Evolutionary conservation across 2,329 filamentous ascomycete species (phyloP), one percentile per base, ranked within the genome.

Genomic region (Coccinonectria pachysandricola): DNA sequence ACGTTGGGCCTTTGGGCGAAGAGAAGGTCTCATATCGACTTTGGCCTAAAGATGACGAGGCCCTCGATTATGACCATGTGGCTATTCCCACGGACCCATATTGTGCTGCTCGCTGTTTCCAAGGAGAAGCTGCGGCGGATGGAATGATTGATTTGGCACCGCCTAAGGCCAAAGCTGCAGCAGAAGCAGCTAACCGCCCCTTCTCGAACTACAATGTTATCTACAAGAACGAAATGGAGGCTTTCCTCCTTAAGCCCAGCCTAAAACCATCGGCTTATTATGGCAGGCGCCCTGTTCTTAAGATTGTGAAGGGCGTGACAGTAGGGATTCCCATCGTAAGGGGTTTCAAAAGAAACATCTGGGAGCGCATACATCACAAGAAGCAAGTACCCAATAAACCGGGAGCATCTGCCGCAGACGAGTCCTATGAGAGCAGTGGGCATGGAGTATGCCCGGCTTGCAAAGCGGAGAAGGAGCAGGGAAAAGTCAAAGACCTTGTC

Each of bases 271-370:
- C 88, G 0, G 74, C 74, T 11, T 87, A 92, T 40, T 86, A 92
- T 44, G 80, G 82, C 8, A 70, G 91, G 37, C 71, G 75, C 24
- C 91, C 91, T 1, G 64, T 95, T 3, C 70, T 76, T 20, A 86
- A 88, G 43, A 91, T 96, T 30, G 73, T 81, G 40, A 94, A 82
- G 55, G 86, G 84, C 1, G 60, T 78, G 26, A 77, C 77, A 6
- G 77, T 98, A 28, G 91, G 91, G 1, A 74, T 94, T 9, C 77
- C 80, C 4, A 81, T 96, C n/a, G 70, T 92, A 10, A 75, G 91
- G 31, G 91, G 91, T 0, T 98, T 98, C 44, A 76, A 92, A 50
- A 71, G 79, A 37, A 64, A 67, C 17, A 59, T 63, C 2, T 98
- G 88, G 87, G 71, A 82, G 35, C 77, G 70, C 28, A 52, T 86